Evolutionary conservation across 2,329 filamentous ascomycete genomes (phyloP).

Genomic region (Plectosphaerella cucumerina): DNA sequence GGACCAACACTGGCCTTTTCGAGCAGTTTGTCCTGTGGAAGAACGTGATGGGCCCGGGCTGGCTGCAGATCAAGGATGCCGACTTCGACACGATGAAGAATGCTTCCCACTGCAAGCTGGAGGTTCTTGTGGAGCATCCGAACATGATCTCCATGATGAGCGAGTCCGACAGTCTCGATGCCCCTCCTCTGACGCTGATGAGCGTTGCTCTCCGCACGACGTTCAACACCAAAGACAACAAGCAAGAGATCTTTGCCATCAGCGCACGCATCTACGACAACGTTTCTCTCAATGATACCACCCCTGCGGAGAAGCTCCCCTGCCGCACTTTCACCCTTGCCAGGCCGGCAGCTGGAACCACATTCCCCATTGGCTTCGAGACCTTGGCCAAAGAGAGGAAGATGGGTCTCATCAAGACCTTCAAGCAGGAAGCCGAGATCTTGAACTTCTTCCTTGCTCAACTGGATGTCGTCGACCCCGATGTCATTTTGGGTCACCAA

Average conservation of each 20-base stretch:
- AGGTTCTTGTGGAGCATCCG: slow-evolving; percentile 77
- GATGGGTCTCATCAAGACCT: slow-evolving; percentile 72
- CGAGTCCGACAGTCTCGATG: slow-evolving; percentile 76
- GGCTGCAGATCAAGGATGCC: slow-evolving; percentile 84
- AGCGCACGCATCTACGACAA: slow-evolving; percentile 93
- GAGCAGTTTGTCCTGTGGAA: slow-evolving; percentile 99
- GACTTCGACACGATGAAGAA: slow-evolving; percentile 85
- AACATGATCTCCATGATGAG: slow-evolving; percentile 67
- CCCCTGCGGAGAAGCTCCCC: slow-evolving; percentile 80
- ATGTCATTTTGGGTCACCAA: slow-evolving; percentile 90
- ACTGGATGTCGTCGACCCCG: slow-evolving; percentile 82
- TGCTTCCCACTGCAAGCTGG: slow-evolving; percentile 94
- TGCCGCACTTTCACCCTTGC: slow-evolving; percentile 91
- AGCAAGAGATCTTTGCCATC: slow-evolving; percentile 89
- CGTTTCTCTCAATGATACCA: slow-evolving; percentile 80
- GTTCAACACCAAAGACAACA: slow-evolving; percentile 89
- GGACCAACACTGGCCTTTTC: slow-evolving; percentile 87
- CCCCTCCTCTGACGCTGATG: slow-evolving; percentile 92
- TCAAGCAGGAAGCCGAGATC: slow-evolving; percentile 80
- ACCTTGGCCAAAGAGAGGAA: slow-evolving; percentile 66
- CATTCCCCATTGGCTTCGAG: slow-evolving; percentile 86
- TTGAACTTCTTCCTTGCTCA: slow-evolving; percentile 87
- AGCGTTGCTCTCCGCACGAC: slow-evolving; percentile 83
- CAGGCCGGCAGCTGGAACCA: slow-evolving; percentile 64
- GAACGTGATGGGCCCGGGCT: slow-evolving; percentile 98